Evolutionary conservation across 805 yeast genomes (phyloP).

Genomic region (Naumovozyma baii): DNA sequence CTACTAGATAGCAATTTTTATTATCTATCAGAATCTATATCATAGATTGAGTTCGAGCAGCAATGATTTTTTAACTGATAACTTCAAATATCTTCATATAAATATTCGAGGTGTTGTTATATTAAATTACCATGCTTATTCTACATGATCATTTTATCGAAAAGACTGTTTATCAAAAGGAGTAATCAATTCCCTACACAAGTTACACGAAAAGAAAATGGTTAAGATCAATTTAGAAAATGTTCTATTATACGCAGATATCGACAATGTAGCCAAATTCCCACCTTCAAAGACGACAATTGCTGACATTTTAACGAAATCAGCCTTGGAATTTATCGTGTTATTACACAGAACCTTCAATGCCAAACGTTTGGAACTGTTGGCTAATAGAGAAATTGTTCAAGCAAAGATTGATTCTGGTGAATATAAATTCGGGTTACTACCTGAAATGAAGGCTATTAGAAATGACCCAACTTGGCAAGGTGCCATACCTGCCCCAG

Average conservation of each 20-base stretch:
- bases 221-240: conserved; percentile 25
- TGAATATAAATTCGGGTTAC: conserved; percentile 44
- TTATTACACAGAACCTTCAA: conserved; percentile 67
- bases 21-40: too few species aligned
- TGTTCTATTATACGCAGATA: conserved; percentile 31
- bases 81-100: too few species aligned
- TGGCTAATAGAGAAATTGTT: conserved; percentile 50
- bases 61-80: too few species aligned
- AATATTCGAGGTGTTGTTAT: too few species aligned
- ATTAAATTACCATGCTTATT: too few species aligned
- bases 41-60: too few species aligned
- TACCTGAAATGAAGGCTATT: conserved; percentile 56
- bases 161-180: too few species aligned
- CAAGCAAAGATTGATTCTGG: conserved; percentile 57
- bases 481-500: conserved; percentile 64
- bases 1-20: too few species aligned
- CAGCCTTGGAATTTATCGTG: conserved; percentile 56
- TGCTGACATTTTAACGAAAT: conserved; percentile 32
- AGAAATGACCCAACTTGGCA: conserved; percentile 69
- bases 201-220: conserved; percentile 6
- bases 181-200: too few species aligned
- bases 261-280: conserved; percentile 24
- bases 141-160: too few species aligned
- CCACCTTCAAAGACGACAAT: conserved; percentile 33
- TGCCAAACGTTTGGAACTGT: conserved; percentile 45